Conservation (phyloP, 2,329 filamentous ascomycete species). For the Polychaeton citri region DNA sequence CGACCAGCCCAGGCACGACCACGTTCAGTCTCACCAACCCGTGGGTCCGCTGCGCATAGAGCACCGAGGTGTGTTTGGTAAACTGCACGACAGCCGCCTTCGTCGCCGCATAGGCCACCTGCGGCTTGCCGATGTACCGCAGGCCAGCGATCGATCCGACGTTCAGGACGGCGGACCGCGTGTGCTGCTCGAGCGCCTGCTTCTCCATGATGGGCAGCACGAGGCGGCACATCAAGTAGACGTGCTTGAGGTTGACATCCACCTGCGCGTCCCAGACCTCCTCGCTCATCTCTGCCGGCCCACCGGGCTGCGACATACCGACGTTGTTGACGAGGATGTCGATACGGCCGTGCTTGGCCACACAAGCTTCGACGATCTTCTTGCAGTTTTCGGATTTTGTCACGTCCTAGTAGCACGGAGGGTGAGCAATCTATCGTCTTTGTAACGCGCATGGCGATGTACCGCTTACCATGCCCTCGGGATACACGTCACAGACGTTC, state of each 20-base stretch:
- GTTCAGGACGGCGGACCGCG: slow-evolving; percentile 27
- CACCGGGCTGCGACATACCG: slow-evolving; percentile 41
- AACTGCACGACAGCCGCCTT: slow-evolving; percentile 69
- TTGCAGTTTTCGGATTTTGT: slow-evolving; percentile 41
- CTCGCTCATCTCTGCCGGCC: slow-evolving; percentile 36
- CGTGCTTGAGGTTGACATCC: slow-evolving; percentile 42
- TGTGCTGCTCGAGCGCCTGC: slow-evolving; percentile 18
- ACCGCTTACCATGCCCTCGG: slow-evolving; percentile 8
- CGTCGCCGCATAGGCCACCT: slow-evolving; percentile 50
- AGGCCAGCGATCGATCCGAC: slow-evolving; percentile 36
- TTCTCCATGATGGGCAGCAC: slow-evolving; percentile 42
- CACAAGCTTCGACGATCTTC: slow-evolving; percentile 38
- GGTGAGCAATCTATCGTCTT: not conserved
- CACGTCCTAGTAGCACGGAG: slow-evolving; percentile 26
- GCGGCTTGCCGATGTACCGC: slow-evolving; percentile 38
- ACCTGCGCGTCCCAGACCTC: slow-evolving; percentile 40
- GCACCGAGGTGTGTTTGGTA: slow-evolving; percentile 60
- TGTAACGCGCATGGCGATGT: not conserved
- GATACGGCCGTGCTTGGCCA: slow-evolving; percentile 40
- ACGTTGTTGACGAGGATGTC: slow-evolving; percentile 51
- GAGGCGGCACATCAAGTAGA: slow-evolving; percentile 40
- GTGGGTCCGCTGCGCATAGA: slow-evolving; percentile 29
- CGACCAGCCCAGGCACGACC: slow-evolving; percentile 44
- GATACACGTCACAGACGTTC: slow-evolving; percentile 10
- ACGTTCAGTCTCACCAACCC: slow-evolving; percentile 39